Evolutionary conservation across 768 basidiomycete species (phyloP).

Genomic region (Dictyophora rubrovolvata): DNA sequence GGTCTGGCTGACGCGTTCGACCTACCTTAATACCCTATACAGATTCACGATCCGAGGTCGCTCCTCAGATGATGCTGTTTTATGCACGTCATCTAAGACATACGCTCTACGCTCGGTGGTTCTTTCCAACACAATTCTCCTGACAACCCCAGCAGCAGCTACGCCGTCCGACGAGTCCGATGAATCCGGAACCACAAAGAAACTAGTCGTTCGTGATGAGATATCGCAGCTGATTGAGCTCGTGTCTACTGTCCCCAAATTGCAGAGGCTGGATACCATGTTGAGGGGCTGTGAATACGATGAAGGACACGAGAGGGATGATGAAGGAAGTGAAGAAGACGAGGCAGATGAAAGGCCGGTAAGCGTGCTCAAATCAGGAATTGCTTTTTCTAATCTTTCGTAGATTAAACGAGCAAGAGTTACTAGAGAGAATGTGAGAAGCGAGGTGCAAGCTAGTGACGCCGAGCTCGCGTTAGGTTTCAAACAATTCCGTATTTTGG

Average conservation of each 20-base stretch:
- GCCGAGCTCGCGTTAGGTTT: constrained; percentile 58
- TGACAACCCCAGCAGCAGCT: constrained; percentile 51
- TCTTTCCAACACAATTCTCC: constrained; percentile 78
- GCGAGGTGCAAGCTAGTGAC: constrained; percentile 75
- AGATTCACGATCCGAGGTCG: constrained; percentile 77
- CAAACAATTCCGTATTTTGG: constrained; percentile 58
- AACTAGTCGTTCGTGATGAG: constrained; percentile 6
- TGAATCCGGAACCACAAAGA: not conserved
- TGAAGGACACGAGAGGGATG: constrained; percentile 38
- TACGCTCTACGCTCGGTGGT: constrained; percentile 78
- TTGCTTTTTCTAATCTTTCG: too few relatives aligned
- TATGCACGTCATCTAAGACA: constrained; percentile 76
- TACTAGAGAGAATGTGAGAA: constrained; percentile 52
- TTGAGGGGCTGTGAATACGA: constrained; percentile 63
- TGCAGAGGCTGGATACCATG: constrained; percentile 53
- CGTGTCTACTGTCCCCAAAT: constrained; percentile 61
- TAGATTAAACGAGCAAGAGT: constrained; percentile 28
- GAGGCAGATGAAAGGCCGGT: constrained; percentile 27
- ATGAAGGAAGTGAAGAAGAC: not conserved
- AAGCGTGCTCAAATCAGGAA: not conserved
- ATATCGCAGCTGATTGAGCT: constrained; percentile 74
- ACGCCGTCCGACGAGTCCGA: constrained; percentile 12
- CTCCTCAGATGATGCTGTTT: constrained; percentile 74
- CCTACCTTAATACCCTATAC: not conserved
- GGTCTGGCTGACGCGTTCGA: not conserved